Evolutionary conservation across 495 filamentous ascomycete species (phyloP).

Genomic region (Aspergillus homomorphus): DNA sequence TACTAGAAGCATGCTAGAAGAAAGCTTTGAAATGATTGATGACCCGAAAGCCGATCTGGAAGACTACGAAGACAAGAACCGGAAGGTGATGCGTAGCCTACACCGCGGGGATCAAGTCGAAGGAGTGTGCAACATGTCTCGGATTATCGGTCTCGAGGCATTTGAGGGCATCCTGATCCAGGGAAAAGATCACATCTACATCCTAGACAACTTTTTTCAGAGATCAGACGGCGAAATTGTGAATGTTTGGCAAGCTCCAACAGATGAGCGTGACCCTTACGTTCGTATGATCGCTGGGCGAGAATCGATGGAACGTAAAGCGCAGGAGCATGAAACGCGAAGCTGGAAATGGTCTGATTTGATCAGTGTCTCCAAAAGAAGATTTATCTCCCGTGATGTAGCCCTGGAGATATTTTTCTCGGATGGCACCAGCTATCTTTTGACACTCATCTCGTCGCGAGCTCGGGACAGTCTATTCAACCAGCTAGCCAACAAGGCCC

Average conservation of each 20-base stretch:
- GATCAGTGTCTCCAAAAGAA: slow-evolving; percentile 93
- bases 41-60: slow-evolving; percentile 81
- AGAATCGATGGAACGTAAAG: slow-evolving; percentile 59
- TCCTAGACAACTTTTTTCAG: slow-evolving; percentile 94
- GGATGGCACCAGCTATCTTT: slow-evolving; percentile 89
- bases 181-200: slow-evolving; percentile 89
- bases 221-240: slow-evolving; percentile 92
- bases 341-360: slow-evolving; percentile 94
- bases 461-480: slow-evolving; percentile 75
- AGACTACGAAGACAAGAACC: slow-evolving; percentile 92
- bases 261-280: slow-evolving; percentile 91
- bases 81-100: slow-evolving; percentile 93
- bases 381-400: slow-evolving; percentile 93
- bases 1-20: slow-evolving; percentile 55
- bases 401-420: slow-evolving; percentile 95
- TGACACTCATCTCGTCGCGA: slow-evolving; percentile 71
- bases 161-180: slow-evolving; percentile 87
- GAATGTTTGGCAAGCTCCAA: slow-evolving; percentile 88
- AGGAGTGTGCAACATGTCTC: slow-evolving; percentile 89
- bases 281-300: slow-evolving; percentile 86
- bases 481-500: slow-evolving; percentile 71
- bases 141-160: slow-evolving; percentile 89
- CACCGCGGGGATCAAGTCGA: slow-evolving; percentile 91
- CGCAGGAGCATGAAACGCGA: slow-evolving; percentile 71
- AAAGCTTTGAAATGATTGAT: slow-evolving; percentile 93